Percentiles rank a stretch among this genome's conserved stretches.
These are phyloP conservation scores for Ceratocystis eucalypticola DNA, from an alignment of 2,329 filamentous ascomycete species.

Conservation along the genomic window DNA sequence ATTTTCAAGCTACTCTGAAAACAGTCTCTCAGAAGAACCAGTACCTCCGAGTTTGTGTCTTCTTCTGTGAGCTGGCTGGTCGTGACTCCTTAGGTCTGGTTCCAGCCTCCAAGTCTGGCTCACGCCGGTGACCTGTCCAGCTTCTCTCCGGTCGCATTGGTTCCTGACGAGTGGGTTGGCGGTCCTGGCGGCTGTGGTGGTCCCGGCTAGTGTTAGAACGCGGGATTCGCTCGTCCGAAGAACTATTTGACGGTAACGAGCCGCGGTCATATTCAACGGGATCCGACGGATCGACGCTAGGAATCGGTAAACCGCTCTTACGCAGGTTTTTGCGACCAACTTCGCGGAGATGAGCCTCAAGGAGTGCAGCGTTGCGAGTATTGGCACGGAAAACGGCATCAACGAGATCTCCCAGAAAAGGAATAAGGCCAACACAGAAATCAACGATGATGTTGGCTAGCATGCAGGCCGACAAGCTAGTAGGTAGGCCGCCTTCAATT, in stretches of 20 bases:
- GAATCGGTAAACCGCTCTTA: constrained; percentile 34
- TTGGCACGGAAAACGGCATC: constrained; percentile 65
- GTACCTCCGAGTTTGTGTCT: not conserved
- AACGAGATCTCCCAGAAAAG: constrained; percentile 60
- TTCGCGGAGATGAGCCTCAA: constrained; percentile 54
- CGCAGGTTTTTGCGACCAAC: constrained; percentile 48
- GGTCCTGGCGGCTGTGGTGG: not conserved
- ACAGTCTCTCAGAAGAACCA: constrained; percentile 1
- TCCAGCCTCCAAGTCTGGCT: constrained; percentile 4
- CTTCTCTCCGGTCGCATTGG: constrained; percentile 3
- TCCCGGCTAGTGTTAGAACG: not conserved
- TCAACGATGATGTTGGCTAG: constrained; percentile 64
- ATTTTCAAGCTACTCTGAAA: not conserved
- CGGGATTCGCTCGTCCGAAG: not conserved
- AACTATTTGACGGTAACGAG: not conserved
- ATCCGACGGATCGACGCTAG: constrained; percentile 39
- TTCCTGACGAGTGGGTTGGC: constrained; percentile 1
- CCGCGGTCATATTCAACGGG: constrained; percentile 37
- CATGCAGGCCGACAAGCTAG: constrained; percentile 53
- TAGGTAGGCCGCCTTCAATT: constrained; percentile 63
- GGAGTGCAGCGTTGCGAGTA: constrained; percentile 57
- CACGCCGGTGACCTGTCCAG: constrained; percentile 6
- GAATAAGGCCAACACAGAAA: constrained; percentile 59
- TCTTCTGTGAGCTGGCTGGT: not conserved
- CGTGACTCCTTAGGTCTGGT: not conserved